Conservation (phyloP, 805 yeast genomes). For the Maudiozyma bulderi region DNA sequence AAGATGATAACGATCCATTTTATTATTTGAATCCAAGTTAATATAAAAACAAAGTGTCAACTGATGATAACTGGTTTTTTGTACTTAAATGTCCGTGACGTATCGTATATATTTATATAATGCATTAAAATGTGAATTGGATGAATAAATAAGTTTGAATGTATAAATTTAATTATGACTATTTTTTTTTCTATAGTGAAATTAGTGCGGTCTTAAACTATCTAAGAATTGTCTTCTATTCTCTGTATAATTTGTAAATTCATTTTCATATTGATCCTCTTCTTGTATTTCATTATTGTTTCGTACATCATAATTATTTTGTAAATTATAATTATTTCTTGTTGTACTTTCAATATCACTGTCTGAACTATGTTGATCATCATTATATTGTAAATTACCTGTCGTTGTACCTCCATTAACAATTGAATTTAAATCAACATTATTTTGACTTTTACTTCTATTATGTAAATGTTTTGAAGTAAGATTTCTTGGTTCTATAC, state of each 20-base stretch:
- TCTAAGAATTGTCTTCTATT: slow-evolving; percentile 35
- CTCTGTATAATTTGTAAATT: slow-evolving; percentile 36
- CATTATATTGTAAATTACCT: neutral
- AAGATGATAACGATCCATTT: slow-evolving; percentile 3
- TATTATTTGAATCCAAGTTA: slow-evolving; percentile 5
- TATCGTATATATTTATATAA: too few relatives aligned
- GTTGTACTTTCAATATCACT: neutral
- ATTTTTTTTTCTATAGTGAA: too few relatives aligned
- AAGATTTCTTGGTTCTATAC: neutral
- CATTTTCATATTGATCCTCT: slow-evolving; percentile 38
- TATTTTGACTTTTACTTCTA: slow-evolving; percentile 1
- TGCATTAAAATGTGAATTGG: too few relatives aligned
- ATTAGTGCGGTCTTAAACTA: slow-evolving; percentile 32
- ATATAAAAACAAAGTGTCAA: neutral
- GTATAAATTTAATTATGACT: too few relatives aligned
- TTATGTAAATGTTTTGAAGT: neutral
- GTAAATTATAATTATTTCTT: slow-evolving; percentile 1
- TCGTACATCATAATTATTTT: slow-evolving; percentile 5
- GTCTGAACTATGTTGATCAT: neutral
- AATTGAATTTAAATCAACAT: neutral
- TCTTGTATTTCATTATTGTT: slow-evolving; percentile 29
- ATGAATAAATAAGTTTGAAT: too few relatives aligned
- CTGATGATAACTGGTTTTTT: too few relatives aligned
- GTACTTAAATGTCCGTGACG: too few relatives aligned
- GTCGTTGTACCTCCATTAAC: neutral